Conservation (phyloP, 371 early-diverging fungal genomes). For the Quaeritorhiza haematococci region DNA sequence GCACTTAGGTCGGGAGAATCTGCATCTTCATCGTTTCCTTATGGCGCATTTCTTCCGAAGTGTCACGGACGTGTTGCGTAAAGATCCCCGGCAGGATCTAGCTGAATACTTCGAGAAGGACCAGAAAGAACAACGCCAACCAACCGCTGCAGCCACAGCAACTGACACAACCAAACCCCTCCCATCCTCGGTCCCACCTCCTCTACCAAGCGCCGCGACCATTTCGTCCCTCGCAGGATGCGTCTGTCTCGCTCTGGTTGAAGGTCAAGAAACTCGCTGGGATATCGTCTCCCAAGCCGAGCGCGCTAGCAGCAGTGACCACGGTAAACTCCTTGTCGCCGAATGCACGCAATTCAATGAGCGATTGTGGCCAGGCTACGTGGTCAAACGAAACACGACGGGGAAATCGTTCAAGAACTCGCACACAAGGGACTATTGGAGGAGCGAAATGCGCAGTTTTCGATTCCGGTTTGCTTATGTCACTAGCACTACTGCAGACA, state of each 20-base stretch:
- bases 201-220: too few relatives aligned
- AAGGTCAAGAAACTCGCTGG: conserved; percentile 47
- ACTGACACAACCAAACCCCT: background rate
- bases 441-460: conserved; percentile 30
- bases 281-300: conserved; percentile 35
- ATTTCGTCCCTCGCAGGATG: too few relatives aligned
- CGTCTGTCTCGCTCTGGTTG: conserved; percentile 37
- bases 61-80: conserved; percentile 25
- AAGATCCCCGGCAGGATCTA: too few relatives aligned
- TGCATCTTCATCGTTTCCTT: conserved; percentile 47
- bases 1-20: conserved; percentile 37
- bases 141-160: too few relatives aligned
- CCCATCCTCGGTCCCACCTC: background rate
- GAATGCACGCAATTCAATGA: conserved; percentile 4
- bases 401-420: conserved; percentile 45
- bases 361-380: conserved; percentile 37
- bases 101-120: background rate
- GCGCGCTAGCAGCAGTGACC: conserved; percentile 15
- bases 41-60: conserved; percentile 48
- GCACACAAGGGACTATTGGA: conserved; percentile 30
- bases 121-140: too few relatives aligned
- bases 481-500: too few relatives aligned
- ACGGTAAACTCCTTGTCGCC: background rate
- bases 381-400: conserved; percentile 44
- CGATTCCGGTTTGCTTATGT: conserved; percentile 11